Percentiles rank a stretch among this genome's conserved stretches.
Evolutionary conservation across 2,329 filamentous ascomycete genomes (phyloP).

Genomic region (Aaosphaeria pasadenensis): DNA sequence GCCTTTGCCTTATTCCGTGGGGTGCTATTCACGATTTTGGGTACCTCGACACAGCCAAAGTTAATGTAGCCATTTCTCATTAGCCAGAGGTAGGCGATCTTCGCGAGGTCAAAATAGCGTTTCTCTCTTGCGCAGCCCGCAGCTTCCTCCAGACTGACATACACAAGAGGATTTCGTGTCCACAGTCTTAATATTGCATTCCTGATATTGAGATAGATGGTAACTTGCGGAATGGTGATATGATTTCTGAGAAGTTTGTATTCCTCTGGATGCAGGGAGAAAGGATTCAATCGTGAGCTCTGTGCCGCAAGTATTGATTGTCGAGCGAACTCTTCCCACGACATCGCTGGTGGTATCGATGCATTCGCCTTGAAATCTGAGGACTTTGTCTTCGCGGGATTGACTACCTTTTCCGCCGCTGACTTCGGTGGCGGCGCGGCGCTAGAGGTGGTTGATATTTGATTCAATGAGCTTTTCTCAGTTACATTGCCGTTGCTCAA

Average conservation of each 20-base stretch:
- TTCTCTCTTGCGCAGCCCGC: constrained; percentile 84
- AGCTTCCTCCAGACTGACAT: constrained; percentile 79
- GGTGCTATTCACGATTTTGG: constrained; percentile 39
- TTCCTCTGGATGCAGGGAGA: constrained; percentile 80
- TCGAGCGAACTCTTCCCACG: constrained; percentile 75
- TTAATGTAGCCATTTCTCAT: constrained; percentile 92
- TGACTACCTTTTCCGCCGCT: constrained; percentile 6
- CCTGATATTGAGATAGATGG: constrained; percentile 91
- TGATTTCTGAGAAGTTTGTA: constrained; percentile 76
- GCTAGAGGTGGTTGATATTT: neutral
- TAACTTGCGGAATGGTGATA: constrained; percentile 85
- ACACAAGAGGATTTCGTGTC: constrained; percentile 79
- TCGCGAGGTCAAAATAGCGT: constrained; percentile 86
- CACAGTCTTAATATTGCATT: constrained; percentile 91
- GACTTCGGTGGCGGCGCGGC: neutral
- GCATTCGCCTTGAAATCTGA: constrained; percentile 58
- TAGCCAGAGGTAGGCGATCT: constrained; percentile 89
- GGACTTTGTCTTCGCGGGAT: constrained; percentile 18
- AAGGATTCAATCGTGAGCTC: constrained; percentile 84
- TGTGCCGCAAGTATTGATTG: constrained; percentile 90
- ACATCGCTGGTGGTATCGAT: constrained; percentile 75
- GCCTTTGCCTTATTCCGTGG: constrained; percentile 44
- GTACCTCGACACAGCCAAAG: constrained; percentile 83
- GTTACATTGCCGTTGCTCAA: too few species aligned
- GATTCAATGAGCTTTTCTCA: too few species aligned